These are phyloP conservation scores for Chamaenerion angustifolium DNA, from an alignment of 345 rosid species.

Conservation along the genomic window DNA sequence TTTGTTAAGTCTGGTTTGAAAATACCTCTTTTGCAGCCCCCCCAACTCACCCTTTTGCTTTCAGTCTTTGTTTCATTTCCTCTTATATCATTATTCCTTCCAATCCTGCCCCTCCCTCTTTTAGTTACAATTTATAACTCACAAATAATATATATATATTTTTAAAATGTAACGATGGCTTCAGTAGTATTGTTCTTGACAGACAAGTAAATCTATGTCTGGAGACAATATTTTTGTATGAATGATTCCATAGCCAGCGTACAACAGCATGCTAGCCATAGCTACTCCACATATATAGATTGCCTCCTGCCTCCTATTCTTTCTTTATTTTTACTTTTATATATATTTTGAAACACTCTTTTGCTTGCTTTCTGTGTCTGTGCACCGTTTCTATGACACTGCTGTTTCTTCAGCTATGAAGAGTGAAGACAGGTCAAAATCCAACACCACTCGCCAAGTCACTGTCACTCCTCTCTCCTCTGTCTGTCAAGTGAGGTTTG, in stretches of 20 bases:
- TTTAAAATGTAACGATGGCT: no score
- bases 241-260: no score
- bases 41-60: conserved; percentile 3
- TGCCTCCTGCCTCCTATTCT: no score
- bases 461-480: conserved; percentile 13
- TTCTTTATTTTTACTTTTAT: neutral
- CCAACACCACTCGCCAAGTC: conserved; percentile 13
- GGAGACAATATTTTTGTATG: no score
- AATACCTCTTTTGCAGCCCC: neutral
- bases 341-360: neutral
- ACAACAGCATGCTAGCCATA: no score
- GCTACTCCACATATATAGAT: no score
- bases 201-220: no score
- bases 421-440: conserved; percentile 11
- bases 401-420: neutral
- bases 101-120: neutral
- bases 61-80: neutral
- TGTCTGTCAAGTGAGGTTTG: neutral
- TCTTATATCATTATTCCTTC: neutral
- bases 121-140: neutral
- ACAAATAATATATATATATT: no score
- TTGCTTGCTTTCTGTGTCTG: conserved; percentile 2
- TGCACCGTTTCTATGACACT: conserved; percentile 4
- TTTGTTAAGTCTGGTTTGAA: neutral
- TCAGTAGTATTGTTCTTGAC: no score